phyloP scores from a whole-genome alignment of 2,329 filamentous ascomycete species.

The Endoconidiophora polonica region DNA sequence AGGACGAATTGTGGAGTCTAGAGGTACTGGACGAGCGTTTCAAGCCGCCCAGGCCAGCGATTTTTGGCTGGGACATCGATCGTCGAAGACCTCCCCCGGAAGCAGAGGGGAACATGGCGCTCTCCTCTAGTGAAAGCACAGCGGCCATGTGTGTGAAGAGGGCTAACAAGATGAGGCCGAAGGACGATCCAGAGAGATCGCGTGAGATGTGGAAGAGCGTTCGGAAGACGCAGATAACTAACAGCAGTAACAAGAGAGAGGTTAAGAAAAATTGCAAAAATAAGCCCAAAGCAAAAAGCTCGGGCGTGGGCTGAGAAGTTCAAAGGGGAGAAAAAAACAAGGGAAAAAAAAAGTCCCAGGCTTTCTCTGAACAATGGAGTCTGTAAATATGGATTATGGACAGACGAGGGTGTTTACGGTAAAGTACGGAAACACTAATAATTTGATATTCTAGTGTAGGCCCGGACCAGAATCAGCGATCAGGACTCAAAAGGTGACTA shows the following conservation, averaged over 20 bases:
- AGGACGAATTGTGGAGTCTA: slow-evolving; percentile 6
- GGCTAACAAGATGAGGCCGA: background rate
- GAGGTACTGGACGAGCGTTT: slow-evolving; percentile 9
- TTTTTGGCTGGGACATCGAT: slow-evolving; percentile 10
- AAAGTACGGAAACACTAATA: background rate
- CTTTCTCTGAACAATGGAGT: too few relatives aligned
- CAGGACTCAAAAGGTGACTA: background rate
- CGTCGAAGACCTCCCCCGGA: slow-evolving; percentile 7
- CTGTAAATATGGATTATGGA: background rate
- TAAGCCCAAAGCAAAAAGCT: background rate
- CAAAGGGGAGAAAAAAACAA: slow-evolving; percentile 1
- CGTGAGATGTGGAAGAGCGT: too few relatives aligned
- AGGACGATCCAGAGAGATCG: slow-evolving; percentile 11
- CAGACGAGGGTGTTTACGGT: slow-evolving; percentile 1
- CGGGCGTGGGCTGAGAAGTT: background rate
- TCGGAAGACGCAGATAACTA: too few relatives aligned
- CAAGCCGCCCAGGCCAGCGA: slow-evolving; percentile 5
- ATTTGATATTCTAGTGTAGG: too few relatives aligned
- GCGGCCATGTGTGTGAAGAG: slow-evolving; percentile 6
- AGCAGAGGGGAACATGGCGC: slow-evolving; percentile 7
- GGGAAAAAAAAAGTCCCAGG: too few relatives aligned
- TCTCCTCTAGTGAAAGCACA: slow-evolving; percentile 4
- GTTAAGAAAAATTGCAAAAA: background rate
- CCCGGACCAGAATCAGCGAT: too few relatives aligned
- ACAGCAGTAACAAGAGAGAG: slow-evolving; percentile 17